Base-by-base conservation (phyloP, 345 rosid species). In the Lagerstroemia speciosa region DNA sequence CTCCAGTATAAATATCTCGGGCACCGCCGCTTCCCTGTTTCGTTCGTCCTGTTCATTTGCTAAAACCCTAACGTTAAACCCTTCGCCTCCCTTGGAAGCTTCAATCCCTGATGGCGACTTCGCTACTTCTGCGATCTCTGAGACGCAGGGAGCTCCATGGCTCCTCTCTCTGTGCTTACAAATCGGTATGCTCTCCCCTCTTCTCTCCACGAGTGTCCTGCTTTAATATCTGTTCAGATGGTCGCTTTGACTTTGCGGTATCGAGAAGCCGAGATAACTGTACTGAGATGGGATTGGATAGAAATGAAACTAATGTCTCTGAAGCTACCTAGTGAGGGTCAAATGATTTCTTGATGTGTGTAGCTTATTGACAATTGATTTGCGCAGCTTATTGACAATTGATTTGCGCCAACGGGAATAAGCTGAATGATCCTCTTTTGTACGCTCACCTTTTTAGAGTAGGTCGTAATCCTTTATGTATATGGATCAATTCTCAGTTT, bases 111-210 rank as follows among this genome's bases (percentile, higher is more conserved):
- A 58, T 58, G 63, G 63, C 63, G 33, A 10, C 90, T 30, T 83
- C 86, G 0, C 82, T 83, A 66, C 69, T 93, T 36, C 78, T 93
- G 50, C 93, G 96, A 30, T 79, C 90, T 48, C 12, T 93, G 16
- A 79, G 93, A 43, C 92, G 93, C 37, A 93, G 93, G 33, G 88
- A 87, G 12, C 78, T 83, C 38, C 86, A 81, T 33, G 77, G 83
- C 10, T 75, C 90, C 4, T 80, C 97, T 22, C 68, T 84, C 8
- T 78, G 90, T 0, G 87, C 86, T 24, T 86, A 75, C 77, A 86
- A 74, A 88, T 84, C 80, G 57, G 97, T 93, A 79, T 6, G 92
- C 33, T 67, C 50, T 38, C 43, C 30, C 8, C 30, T 62, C 52
- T 12, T 31, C 36, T 52, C 10, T 53, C 26, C 2, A 15, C 16